Percentiles rank a stretch among this genome's conserved stretches.
phyloP scores from a whole-genome alignment of 2,329 filamentous ascomycete species.

The Cladophialophora exuberans region DNA sequence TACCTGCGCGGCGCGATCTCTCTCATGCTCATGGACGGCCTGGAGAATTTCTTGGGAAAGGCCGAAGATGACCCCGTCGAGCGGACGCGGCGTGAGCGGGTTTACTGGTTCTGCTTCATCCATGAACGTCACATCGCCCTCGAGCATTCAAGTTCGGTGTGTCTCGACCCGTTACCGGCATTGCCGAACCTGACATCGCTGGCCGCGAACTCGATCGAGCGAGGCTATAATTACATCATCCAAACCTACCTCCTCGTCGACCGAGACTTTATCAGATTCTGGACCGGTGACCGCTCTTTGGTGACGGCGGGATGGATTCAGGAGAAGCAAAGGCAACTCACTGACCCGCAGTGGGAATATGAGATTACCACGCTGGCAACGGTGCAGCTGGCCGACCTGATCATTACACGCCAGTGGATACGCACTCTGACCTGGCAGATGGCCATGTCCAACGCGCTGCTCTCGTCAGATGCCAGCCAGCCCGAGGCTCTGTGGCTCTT shows the following conservation, averaged over 20 bases:
- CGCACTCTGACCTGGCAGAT: slow-evolving; percentile 55
- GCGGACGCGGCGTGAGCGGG: slow-evolving; percentile 49
- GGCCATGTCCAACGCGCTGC: slow-evolving; percentile 52
- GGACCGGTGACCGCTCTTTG: slow-evolving; percentile 44
- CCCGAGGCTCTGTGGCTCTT: slow-evolving; percentile 44
- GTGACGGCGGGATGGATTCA: slow-evolving; percentile 51
- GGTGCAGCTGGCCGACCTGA: slow-evolving; percentile 54
- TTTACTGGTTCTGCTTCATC: slow-evolving; percentile 61
- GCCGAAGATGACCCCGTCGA: slow-evolving; percentile 40
- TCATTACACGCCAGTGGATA: slow-evolving; percentile 55
- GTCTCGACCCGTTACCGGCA: slow-evolving; percentile 42
- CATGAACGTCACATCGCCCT: slow-evolving; percentile 49
- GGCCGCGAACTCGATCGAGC: slow-evolving; percentile 48
- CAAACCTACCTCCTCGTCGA: slow-evolving; percentile 51
- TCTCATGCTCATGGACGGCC: slow-evolving; percentile 48
- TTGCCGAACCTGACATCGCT: slow-evolving; percentile 36
- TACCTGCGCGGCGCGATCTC: slow-evolving; percentile 53
- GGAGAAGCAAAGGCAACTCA: slow-evolving; percentile 49
- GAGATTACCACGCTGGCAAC: slow-evolving; percentile 45
- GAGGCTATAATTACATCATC: slow-evolving; percentile 39
- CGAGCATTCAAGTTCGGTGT: slow-evolving; percentile 53
- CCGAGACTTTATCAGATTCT: slow-evolving; percentile 48
- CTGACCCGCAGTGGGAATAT: slow-evolving; percentile 42
- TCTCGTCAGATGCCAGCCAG: slow-evolving; percentile 41
- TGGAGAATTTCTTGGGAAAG: slow-evolving; percentile 28